phyloP scores from a whole-genome alignment of 352 stramenopile genomes.

The Phytophthora tentaculata region DNA sequence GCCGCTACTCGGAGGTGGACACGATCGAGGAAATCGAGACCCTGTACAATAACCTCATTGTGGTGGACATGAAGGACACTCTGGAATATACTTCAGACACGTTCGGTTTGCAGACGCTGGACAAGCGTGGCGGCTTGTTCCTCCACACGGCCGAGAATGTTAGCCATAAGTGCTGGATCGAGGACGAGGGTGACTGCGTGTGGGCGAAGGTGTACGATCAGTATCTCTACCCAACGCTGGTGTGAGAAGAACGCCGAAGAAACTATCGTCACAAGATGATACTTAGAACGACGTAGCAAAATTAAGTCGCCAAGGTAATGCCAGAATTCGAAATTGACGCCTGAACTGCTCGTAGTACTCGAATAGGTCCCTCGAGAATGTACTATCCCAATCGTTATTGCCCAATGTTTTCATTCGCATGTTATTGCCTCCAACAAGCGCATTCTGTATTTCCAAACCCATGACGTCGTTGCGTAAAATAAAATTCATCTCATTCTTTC shows the following conservation, averaged over 20 bases:
- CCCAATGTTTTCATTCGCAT: background rate
- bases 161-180: conserved; percentile 43
- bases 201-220: conserved; percentile 52
- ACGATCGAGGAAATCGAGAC: conserved; percentile 16
- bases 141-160: conserved; percentile 32
- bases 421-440: background rate
- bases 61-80: conserved; percentile 41
- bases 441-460: background rate
- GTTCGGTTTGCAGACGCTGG: conserved; percentile 43
- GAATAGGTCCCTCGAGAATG: too few species aligned
- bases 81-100: conserved; percentile 44
- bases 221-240: conserved; percentile 40
- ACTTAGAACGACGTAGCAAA: background rate
- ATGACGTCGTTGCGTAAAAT: background rate
- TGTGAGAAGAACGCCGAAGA: conserved; percentile 10
- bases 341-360: background rate
- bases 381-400: background rate
- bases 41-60: conserved; percentile 34
- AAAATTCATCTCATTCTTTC: background rate
- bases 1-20: conserved; percentile 47
- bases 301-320: background rate
- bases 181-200: conserved; percentile 36
- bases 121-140: conserved; percentile 41
- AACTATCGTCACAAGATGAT: background rate
- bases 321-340: background rate